A percentile compares a stretch with the other conserved stretches of the same genome.
phyloP scores from a whole-genome alignment of 129 eudicot species.

The Flaveria ramosissima region DNA sequence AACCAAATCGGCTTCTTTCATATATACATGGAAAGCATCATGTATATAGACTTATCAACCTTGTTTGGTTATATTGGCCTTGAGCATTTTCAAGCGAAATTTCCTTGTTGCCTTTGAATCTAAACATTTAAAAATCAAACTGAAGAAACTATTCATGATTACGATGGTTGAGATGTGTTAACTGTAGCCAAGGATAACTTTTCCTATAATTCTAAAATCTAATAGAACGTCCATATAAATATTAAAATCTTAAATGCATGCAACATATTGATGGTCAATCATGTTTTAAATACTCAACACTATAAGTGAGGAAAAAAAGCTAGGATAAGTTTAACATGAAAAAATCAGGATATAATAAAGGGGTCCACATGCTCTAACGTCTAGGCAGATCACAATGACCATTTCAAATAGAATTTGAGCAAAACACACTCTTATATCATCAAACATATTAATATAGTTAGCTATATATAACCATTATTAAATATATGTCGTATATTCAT shows the following conservation, averaged over 20 bases:
- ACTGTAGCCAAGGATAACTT: not conserved
- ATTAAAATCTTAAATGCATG: not conserved
- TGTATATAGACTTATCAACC: not conserved
- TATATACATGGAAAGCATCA: not conserved
- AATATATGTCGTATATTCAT: not conserved
- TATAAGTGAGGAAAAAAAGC: not conserved
- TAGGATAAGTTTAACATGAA: not conserved
- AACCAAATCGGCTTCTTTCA: not conserved
- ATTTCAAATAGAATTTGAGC: no score
- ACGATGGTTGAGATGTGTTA: not conserved
- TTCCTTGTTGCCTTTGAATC: not conserved
- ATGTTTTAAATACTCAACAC: not conserved
- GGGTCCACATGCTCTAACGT: no score
- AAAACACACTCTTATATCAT: no score
- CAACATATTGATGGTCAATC: not conserved
- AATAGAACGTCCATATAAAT: not conserved
- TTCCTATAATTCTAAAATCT: not conserved
- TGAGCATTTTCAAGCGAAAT: not conserved
- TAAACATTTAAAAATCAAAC: not conserved
- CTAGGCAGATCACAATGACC: no score
- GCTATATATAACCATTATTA: not conserved
- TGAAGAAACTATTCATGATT: not conserved
- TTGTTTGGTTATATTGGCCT: not conserved
- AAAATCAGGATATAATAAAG: not conserved
- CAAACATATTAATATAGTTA: no score